These are phyloP conservation scores for Nicotiana attenuata DNA, from an alignment of 257 asterid genomes.

Conservation along the genomic window DNA sequence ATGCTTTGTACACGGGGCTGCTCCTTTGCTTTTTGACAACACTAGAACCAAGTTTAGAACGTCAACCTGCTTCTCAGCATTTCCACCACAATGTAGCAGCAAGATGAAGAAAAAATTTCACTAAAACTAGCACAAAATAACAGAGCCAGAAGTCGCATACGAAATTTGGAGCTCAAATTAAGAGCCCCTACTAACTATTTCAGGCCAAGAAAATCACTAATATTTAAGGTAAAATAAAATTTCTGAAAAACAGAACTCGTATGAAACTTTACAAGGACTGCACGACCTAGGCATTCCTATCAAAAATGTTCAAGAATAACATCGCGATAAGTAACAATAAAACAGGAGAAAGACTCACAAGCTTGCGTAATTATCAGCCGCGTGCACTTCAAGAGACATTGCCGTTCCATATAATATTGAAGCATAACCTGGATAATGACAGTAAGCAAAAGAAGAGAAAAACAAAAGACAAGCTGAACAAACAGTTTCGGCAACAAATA, in stretches of 20 bases:
- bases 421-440: constrained; percentile 54
- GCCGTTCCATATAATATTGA: constrained; percentile 76
- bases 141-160: background rate
- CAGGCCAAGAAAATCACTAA: background rate
- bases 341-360: constrained; percentile 45
- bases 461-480: background rate
- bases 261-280: background rate
- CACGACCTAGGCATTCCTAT: background rate
- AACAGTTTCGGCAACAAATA: background rate
- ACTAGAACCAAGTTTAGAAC: background rate
- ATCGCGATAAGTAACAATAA: constrained; percentile 2
- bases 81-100: background rate
- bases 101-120: background rate
- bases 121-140: background rate
- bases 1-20: too few relatives aligned
- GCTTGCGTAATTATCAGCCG: constrained; percentile 72
- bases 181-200: background rate
- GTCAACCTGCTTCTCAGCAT: background rate
- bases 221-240: background rate
- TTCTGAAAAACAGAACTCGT: background rate
- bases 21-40: background rate
- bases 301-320: background rate
- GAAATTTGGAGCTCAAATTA: background rate
- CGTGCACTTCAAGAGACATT: constrained; percentile 89
- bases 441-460: background rate